Evolutionary conservation across 306 rosid genomes (phyloP), one percentile per base, ranked within the genome.

Genomic region (Pachyrhizus erosus): DNA sequence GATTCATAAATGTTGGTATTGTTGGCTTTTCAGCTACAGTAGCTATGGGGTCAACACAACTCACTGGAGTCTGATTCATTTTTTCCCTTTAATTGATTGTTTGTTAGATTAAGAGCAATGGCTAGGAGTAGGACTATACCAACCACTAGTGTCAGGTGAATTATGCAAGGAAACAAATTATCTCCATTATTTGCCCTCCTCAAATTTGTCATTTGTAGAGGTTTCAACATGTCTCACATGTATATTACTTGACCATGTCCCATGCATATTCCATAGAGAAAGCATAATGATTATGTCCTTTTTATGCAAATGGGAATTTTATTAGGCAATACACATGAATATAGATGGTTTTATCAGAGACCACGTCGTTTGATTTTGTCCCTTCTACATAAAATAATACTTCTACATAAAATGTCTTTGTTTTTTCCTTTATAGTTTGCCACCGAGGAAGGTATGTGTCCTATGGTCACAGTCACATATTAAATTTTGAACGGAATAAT

Each of bases 151-250:
- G 61, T 76, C 86, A 75, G 81, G 77, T 79, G 73, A 42, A 86
- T 60, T 72, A 58, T 43, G 48, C 75, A 72, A 80, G 70, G 73
- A 80, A 67, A 80, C 82, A 84, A 80, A 84, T 71, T 49, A 72
- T 73, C 85, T 70, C 61, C 45, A 70, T 70, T 70, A 81, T 78
- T 66, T 65, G 81, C 65, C 34, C 5, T 57, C 52, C 34, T 67
- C 29, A 54, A 34, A 67, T 61, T 72, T 80, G 86, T 80, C 81
- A 77, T 77, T 70, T 69, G 80, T 80, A 77, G 51, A 77, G 74
- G 79, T 77, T 84, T 66, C 86, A 80, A 84, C 78, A 73, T 71
- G 62, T 81, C 75, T 87, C 90, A 87, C 87, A 87, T 84, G 89
- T 66, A 42, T 75, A 70, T 83, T 61, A 26, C 18, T 75, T 37